A percentile compares a stretch with the other conserved stretches of the same genome.
These are phyloP conservation scores for Pichia scutulata DNA, from an alignment of 805 yeast genomes.

Conservation along the genomic window DNA sequence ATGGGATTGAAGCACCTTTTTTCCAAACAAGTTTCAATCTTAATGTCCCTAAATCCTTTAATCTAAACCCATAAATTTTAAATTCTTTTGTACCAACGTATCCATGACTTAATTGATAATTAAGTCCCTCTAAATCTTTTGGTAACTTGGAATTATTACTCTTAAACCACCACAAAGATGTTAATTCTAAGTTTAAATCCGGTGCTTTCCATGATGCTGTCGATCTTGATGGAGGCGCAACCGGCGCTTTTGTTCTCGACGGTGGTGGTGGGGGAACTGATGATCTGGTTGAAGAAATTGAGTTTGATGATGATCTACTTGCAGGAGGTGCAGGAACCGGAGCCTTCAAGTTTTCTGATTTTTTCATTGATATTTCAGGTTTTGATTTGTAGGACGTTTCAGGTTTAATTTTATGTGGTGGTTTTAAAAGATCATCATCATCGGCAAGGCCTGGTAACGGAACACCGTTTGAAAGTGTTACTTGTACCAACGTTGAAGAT, in stretches of 20 bases:
- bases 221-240: slow-evolving; percentile 30
- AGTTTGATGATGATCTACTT: background rate
- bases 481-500: background rate
- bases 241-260: slow-evolving; percentile 16
- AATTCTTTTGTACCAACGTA: slow-evolving; percentile 22
- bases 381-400: slow-evolving; percentile 4
- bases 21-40: slow-evolving; percentile 35
- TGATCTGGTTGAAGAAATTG: slow-evolving; percentile 8
- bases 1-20: slow-evolving; percentile 18
- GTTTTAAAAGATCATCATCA: background rate
- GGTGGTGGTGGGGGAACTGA: slow-evolving; percentile 11
- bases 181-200: slow-evolving; percentile 34
- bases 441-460: slow-evolving; percentile 5
- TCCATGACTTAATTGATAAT: slow-evolving; percentile 27
- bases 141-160: slow-evolving; percentile 30
- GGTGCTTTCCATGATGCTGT: slow-evolving; percentile 26
- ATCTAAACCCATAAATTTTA: slow-evolving; percentile 31
- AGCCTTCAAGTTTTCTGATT: background rate
- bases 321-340: slow-evolving; percentile 8
- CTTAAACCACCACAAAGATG: slow-evolving; percentile 40
- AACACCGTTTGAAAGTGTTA: slow-evolving; percentile 1
- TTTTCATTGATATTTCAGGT: slow-evolving; percentile 9
- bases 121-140: slow-evolving; percentile 29
- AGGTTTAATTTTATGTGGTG: slow-evolving; percentile 8
- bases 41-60: slow-evolving; percentile 35